Percentiles rank a stretch among this genome's conserved stretches.
These are phyloP conservation scores for Pseudopediastrum boryanum DNA, from an alignment of 139 green algal species.

Conservation along the genomic window DNA sequence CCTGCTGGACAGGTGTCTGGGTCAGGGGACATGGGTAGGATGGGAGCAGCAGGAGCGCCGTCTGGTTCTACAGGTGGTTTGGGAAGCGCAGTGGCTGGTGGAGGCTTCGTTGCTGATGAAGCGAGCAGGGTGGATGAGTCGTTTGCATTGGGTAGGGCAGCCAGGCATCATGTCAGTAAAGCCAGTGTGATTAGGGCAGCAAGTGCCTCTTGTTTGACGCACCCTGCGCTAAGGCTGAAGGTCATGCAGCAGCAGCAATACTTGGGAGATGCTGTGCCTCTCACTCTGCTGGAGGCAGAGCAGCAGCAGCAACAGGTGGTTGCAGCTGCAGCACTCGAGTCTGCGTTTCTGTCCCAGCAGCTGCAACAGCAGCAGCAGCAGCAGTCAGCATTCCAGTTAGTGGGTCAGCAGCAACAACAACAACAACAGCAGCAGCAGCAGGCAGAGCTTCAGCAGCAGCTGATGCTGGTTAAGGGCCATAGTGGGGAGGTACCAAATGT, in stretches of 20 bases:
- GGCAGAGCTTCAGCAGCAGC: not conserved
- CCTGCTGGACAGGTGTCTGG: no score
- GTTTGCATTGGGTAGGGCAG: not conserved
- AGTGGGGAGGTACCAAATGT: not conserved
- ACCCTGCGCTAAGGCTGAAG: conserved; percentile 31
- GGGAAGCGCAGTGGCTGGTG: conserved; percentile 1
- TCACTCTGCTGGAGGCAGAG: not conserved
- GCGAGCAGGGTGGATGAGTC: conserved; percentile 4
- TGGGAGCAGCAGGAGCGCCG: not conserved
- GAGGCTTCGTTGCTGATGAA: not conserved
- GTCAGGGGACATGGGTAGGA: no score
- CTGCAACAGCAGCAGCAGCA: conserved; percentile 5
- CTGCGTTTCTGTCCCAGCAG: no score
- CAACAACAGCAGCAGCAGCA: not conserved
- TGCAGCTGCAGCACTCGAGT: not conserved
- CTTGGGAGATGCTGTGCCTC: not conserved
- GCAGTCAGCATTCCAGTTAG: not conserved
- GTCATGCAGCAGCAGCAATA: conserved; percentile 8
- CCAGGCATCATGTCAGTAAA: conserved; percentile 3
- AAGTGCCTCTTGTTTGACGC: conserved; percentile 28
- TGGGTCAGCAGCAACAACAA: not conserved
- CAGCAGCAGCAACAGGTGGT: not conserved
- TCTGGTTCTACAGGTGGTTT: not conserved
- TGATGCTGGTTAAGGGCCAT: not conserved
- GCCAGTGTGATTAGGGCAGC: conserved; percentile 8